These are phyloP conservation scores for Candida suzukii DNA, from an alignment of 805 yeast species.

Conservation along the genomic window DNA sequence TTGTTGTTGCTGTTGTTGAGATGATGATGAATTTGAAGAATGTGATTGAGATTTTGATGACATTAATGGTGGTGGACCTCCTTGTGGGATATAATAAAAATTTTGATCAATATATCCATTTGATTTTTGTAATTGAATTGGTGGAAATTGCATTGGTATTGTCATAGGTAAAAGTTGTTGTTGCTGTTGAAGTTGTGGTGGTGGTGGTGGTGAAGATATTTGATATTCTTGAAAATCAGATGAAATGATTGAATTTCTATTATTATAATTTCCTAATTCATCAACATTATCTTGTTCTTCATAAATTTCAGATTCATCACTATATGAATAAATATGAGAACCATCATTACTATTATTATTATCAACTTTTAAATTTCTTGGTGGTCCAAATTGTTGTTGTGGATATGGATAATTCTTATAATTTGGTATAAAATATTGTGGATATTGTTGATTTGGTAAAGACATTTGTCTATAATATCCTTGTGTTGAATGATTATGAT, in stretches of 20 bases:
- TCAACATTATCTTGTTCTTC: too few species aligned
- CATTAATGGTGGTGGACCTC: background rate
- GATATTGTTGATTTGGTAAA: conserved; percentile 5
- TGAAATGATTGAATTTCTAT: background rate
- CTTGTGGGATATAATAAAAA: conserved; percentile 6
- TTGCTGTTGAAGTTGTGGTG: background rate
- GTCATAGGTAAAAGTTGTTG: background rate
- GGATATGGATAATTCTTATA: background rate
- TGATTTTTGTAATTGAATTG: conserved; percentile 9
- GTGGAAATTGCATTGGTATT: background rate
- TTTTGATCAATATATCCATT: conserved; percentile 11
- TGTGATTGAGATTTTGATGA: conserved; percentile 1
- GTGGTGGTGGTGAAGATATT: background rate
- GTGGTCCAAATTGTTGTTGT: too few species aligned
- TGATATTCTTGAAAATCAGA: conserved; percentile 4
- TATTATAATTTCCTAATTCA: too few species aligned
- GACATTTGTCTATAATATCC: background rate
- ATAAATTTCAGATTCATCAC: too few species aligned
- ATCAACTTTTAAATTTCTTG: too few species aligned
- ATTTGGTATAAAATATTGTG: too few species aligned
- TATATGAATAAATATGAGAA: too few species aligned
- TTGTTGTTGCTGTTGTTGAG: conserved; percentile 1
- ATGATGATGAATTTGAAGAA: conserved; percentile 3
- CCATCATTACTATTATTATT: too few species aligned
- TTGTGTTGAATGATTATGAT: background rate